Evolutionary conservation across 2,329 filamentous ascomycete species (phyloP), one percentile per base, ranked within the genome.

Genomic region (Chrysoporthe cubensis): DNA sequence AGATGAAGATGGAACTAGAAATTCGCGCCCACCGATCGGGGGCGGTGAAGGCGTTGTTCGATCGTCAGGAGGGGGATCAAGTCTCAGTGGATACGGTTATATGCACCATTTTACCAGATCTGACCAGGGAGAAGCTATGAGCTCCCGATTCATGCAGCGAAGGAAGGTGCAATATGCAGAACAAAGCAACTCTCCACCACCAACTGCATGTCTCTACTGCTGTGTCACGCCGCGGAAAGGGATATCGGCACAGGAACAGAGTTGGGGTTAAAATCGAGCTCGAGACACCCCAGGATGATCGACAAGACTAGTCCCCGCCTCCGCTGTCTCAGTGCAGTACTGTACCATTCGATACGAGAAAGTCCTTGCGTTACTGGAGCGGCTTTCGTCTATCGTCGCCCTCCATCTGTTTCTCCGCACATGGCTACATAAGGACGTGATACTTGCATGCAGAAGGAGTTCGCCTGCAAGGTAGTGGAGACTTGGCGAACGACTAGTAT

Each of bases 1-100:
- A 90, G 76, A 90, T 90, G 87, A 90, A 90, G 76, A 90, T 90
- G 88, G 88, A 90, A 71, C 76, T 90, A n/a, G 88, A 90, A 72
- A 83, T 90, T 2, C 76, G 88, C 32, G 81, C 80, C 65, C 78
- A 80, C 18, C 78, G 79, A 4, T 77, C 78, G 1, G 87, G 87
- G 0, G 74, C 73, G 2, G 80, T 87, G 4, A 77, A 74, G 1
- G 88, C 85, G 83, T 80, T 84, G 0, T 78, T 80, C 60, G 84
- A 87, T 58, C 83, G 86, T 48, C 84, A 87, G 58, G 78, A 79
- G 2, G 84, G 80, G 6, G 82, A 85, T 62, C 86, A 87, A 70
- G 83, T 89, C 2, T 82, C 79, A 0, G 86, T 88, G 70, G 87
- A 87, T 1, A 83, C 82, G 72, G 74, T 88, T 64, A 78, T 84